Conservation (phyloP, 306 rosid genomes). For the Alnus glutinosa region DNA sequence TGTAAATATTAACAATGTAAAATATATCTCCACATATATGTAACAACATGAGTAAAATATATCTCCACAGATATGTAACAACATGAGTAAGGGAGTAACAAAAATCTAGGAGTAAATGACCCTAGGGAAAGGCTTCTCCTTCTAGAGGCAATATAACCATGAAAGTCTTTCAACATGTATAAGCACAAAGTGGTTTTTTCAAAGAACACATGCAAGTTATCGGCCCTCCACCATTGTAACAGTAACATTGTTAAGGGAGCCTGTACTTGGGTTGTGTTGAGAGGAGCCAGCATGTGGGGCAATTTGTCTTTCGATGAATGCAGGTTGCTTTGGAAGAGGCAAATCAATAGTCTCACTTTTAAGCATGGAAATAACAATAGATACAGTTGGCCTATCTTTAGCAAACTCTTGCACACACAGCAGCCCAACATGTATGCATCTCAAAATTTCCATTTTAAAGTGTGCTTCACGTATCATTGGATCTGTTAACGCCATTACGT, state of each 20-base stretch:
- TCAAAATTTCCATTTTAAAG: neutral
- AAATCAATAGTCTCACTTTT: conserved; percentile 2
- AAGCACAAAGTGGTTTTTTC: too few relatives aligned
- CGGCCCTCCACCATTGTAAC: neutral
- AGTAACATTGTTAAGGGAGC: neutral
- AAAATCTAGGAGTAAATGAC: too few relatives aligned
- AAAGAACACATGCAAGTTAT: neutral
- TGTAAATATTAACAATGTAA: too few relatives aligned
- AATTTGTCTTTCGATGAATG: neutral
- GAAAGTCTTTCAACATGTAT: neutral
- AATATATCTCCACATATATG: too few relatives aligned
- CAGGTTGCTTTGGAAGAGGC: neutral
- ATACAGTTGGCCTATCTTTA: neutral
- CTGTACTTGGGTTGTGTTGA: neutral
- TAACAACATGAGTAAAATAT: too few relatives aligned
- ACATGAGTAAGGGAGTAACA: too few relatives aligned
- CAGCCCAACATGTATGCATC: neutral
- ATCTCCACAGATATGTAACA: too few relatives aligned
- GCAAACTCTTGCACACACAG: neutral
- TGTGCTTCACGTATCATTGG: too few relatives aligned
- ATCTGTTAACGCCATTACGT: too few relatives aligned
- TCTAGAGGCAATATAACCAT: neutral
- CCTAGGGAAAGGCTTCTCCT: too few relatives aligned
- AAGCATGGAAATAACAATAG: neutral
- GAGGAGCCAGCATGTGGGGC: neutral